Percentiles rank a stretch among this genome's conserved stretches.
Evolutionary conservation across 179 eudicot species (phyloP).

Genomic region (Spinacia oleracea): DNA sequence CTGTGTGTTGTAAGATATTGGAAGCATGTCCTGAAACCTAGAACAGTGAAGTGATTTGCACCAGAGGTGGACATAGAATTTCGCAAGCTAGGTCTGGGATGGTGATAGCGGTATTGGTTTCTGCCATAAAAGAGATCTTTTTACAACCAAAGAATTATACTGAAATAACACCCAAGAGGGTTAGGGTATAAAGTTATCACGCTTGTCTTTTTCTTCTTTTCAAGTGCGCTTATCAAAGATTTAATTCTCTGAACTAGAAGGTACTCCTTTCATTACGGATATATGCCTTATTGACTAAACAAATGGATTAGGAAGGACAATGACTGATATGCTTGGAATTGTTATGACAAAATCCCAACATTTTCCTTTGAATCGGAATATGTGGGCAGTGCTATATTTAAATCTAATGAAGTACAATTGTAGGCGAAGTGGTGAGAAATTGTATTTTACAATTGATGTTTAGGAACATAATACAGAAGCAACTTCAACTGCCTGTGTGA

Average conservation of each 20-base stretch:
- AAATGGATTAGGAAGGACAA: background rate
- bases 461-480: background rate
- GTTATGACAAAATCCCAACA: background rate
- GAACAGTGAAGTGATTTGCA: conserved; percentile 2
- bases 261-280: background rate
- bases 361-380: background rate
- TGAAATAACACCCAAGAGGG: background rate
- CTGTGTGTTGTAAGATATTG: background rate
- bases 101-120: conserved; percentile 3
- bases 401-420: background rate
- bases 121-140: background rate
- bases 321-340: background rate
- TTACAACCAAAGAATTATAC: background rate
- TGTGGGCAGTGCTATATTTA: background rate
- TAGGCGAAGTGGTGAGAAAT: background rate
- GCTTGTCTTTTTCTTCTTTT: background rate
- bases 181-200: background rate
- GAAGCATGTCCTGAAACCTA: background rate
- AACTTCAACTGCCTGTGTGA: background rate
- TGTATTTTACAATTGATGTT: background rate
- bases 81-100: background rate
- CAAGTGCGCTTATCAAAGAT: background rate
- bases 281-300: background rate
- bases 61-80: background rate
- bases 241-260: background rate